Base-by-base conservation (phyloP, 2,329 filamentous ascomycete species). In the Incumbomyces lentus region DNA sequence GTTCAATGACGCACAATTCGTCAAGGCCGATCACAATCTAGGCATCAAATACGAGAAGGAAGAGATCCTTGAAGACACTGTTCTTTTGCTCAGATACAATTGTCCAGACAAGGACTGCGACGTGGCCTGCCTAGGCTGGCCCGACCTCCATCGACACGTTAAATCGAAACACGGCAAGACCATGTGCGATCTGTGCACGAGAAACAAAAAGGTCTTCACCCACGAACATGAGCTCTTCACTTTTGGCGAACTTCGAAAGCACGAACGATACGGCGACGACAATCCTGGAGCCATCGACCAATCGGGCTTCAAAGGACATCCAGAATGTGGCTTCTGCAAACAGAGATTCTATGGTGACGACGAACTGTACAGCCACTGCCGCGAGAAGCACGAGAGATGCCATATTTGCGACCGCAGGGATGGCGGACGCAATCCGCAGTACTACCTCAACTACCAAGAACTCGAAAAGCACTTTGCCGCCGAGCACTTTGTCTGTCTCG, bases 171-270 rank as follows among this genome's bases (percentile, higher is more conserved):
- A 98, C 68, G 75, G 82, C 53, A 94, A 90, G 68, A 82, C 85
- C 62, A 51, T 48, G 41, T 52, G 85, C 65, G 87, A 95, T 64
- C 73, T 95, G 10, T 95, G 89, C 66, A 85, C 89, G 6, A 74
- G 88, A 50, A 89, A 95, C 70, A 98, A 98, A 68, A 95, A 95
- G 61, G 88, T 95, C 30, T 98, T 98, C 58, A 95, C 92, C 1
- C 92, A 98, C 66, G 92, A 98, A 66, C 92, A 98, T 62, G 86
- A 93, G 52, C 74, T 98, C 1, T 96, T 95, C 63, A 83, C 85
- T 1, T 76, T 80, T 51, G 77, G 81, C 52, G 86, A 90, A 56
- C 72, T 96, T 41, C 81, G 85, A 55, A 84, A 79, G 58, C 92
- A 98, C 64, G 93, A 96, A 75, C 84, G 79, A 52, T 80, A 83